Evolutionary conservation across 192 early-diverging fungal species (phyloP), one percentile per base, ranked within the genome.

Genomic region (Haplosporangium gracile): DNA sequence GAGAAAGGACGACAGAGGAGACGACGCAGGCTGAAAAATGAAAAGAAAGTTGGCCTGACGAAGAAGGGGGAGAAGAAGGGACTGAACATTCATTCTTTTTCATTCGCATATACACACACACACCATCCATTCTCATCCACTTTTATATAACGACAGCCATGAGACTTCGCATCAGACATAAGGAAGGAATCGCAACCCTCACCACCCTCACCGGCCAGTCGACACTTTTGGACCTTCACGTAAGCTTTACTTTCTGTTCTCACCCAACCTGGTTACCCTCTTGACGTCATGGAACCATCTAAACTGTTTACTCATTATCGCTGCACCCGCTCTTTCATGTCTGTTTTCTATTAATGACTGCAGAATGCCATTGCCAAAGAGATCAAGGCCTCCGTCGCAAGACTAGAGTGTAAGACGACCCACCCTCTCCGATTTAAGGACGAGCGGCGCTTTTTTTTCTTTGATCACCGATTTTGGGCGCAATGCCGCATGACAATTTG

Each of bases 141-240:
- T 24, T 24, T 22, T 4, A 16, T 24, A 18, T 55, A n/a, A 53
- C 34, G n/a, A 26, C 34, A 8, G 38, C 83, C 29, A 87, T 91
- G 90, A 88, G 90, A 83, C 80, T 91, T 72, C 82, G 90, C 26
- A 81, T 89, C 72, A 75, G 90, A 63, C 88, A 91, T 75, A 83
- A 82, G 47, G 79, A 80, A 6, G 90, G 90, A 29, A 79, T 81
- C 18, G 80, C 83, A 18, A 91, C 88, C 11, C 47, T 91, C 13
- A 70, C 85, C 2, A 45, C 69, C 26, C 65, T 88, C 15, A 69
- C 69, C 26, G 70, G 74, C 24, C 75, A 88, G 34, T 80, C 78
- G 20, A 83, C 77, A 18, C 38, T 91, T 43, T 69, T 70, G 10
- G 68, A 89, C 2, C 51, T 91, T 3, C 75, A 77, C 15, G 83